Evolutionary conservation across 495 filamentous ascomycete genomes (phyloP).

Genomic region (Penicillium parvum): DNA sequence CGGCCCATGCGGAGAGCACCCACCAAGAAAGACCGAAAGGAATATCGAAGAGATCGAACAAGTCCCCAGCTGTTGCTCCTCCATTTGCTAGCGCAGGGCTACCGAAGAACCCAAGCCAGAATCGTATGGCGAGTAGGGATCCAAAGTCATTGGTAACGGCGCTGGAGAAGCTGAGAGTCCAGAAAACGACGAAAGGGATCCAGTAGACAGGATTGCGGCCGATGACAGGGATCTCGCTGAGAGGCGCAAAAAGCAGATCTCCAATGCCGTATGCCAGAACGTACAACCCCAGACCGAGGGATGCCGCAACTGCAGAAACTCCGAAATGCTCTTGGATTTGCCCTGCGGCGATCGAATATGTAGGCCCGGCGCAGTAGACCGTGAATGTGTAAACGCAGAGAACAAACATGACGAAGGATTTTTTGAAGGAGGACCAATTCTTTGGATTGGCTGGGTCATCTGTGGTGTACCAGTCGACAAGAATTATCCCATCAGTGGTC

Average conservation of each 20-base stretch:
- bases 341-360: slow-evolving; percentile 23
- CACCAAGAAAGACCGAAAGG: too few relatives aligned
- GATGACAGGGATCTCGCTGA: slow-evolving; percentile 47
- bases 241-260: slow-evolving; percentile 25
- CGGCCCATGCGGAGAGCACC: slow-evolving; percentile 31
- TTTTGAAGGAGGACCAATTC: slow-evolving; percentile 39
- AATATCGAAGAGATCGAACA: too few relatives aligned
- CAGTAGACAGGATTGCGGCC: slow-evolving; percentile 50
- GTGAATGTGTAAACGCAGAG: slow-evolving; percentile 29
- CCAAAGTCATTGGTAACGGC: slow-evolving; percentile 46
- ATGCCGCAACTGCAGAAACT: slow-evolving; percentile 42
- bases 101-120: slow-evolving; percentile 51
- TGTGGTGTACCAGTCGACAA: too few relatives aligned
- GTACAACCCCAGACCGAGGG: slow-evolving; percentile 49
- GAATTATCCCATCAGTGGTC: too few relatives aligned
- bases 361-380: slow-evolving; percentile 32
- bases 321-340: slow-evolving; percentile 37
- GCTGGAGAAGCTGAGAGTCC: slow-evolving; percentile 47
- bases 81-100: slow-evolving; percentile 46
- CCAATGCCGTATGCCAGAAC: slow-evolving; percentile 42
- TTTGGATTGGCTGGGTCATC: too few relatives aligned
- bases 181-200: slow-evolving; percentile 44
- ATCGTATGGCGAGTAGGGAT: slow-evolving; percentile 51
- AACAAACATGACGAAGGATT: slow-evolving; percentile 12
- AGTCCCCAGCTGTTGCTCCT: slow-evolving; percentile 30